These are phyloP conservation scores for Backusella luteola DNA, from an alignment of 192 early-diverging fungal species.

Conservation along the genomic window DNA sequence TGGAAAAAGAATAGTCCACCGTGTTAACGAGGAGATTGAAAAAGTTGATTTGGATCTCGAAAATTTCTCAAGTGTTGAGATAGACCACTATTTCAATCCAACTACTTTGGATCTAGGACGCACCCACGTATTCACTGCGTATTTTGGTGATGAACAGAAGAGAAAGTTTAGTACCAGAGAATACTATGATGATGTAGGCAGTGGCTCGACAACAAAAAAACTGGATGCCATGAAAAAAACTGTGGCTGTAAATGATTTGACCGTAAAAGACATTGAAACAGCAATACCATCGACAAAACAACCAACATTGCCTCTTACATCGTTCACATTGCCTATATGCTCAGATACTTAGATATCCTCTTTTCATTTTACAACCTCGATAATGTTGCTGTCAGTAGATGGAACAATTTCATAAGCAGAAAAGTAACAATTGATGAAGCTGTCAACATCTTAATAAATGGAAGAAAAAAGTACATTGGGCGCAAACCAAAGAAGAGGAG, in stretches of 20 bases:
- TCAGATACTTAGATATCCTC: background rate
- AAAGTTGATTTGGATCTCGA: background rate
- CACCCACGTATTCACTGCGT: background rate
- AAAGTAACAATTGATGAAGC: background rate
- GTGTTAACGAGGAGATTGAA: too few relatives aligned
- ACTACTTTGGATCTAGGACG: background rate
- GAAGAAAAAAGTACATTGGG: slow-evolving; percentile 18
- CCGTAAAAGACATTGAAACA: background rate
- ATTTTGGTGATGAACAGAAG: background rate
- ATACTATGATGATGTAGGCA: background rate
- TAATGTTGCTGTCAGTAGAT: background rate
- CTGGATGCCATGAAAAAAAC: background rate
- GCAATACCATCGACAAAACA: background rate
- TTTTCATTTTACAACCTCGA: background rate
- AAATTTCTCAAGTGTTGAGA: background rate
- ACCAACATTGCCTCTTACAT: background rate
- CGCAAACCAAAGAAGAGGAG: too few relatives aligned
- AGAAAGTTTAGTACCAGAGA: background rate
- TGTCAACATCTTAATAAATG: background rate
- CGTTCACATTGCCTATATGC: background rate
- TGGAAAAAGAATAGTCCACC: too few relatives aligned
- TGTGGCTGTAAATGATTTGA: background rate
- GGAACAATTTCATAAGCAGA: background rate
- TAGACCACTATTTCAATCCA: background rate
- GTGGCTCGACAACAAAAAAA: background rate